These are phyloP conservation scores for Aureobasidium sp. DNA, from an alignment of 2,329 filamentous ascomycete genomes.

Conservation along the genomic window DNA sequence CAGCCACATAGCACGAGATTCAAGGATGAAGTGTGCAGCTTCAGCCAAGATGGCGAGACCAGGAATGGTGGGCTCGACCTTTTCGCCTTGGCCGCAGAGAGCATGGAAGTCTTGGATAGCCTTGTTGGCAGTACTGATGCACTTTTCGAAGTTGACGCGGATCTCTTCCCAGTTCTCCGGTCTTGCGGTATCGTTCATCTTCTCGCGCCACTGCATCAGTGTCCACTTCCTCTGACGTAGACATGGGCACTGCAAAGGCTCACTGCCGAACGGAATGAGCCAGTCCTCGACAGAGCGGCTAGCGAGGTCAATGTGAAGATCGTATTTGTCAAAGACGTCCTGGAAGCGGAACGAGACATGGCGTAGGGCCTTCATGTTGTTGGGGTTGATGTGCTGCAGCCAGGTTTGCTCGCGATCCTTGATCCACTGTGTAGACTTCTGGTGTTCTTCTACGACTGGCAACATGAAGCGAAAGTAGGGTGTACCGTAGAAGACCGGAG, in stretches of 20 bases:
- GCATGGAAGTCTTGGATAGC: background rate
- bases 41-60: background rate
- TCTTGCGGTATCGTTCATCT: background rate
- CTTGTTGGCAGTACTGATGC: background rate
- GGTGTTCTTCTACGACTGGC: background rate
- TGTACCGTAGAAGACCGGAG: background rate
- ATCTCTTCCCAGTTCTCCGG: background rate
- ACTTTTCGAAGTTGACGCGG: background rate
- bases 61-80: background rate
- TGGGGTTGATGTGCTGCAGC: background rate
- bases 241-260: background rate
- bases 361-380: background rate
- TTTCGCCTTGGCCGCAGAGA: background rate
- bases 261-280: background rate
- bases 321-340: background rate
- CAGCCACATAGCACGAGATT: background rate
- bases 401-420: background rate
- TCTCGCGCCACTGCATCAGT: background rate
- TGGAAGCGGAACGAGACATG: background rate
- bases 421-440: background rate
- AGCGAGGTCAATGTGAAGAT: background rate
- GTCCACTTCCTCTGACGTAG: background rate
- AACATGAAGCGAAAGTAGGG: background rate
- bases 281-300: background rate
- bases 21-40: background rate